phyloP scores from a whole-genome alignment of 305 asterid genomes.

The Fraxinus xanthoxyloides region DNA sequence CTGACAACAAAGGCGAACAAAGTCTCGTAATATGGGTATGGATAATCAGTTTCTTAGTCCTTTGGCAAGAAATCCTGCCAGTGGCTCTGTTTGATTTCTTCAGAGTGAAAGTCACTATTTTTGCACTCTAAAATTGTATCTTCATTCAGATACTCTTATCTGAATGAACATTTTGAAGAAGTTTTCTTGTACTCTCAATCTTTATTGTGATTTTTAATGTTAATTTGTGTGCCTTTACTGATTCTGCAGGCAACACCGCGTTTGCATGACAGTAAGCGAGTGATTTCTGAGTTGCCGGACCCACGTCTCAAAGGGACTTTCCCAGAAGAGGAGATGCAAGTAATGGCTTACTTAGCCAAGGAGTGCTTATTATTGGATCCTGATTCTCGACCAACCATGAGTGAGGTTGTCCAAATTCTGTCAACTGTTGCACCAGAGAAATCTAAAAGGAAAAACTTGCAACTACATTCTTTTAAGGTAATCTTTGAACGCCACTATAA shows the following conservation, averaged over 20 bases:
- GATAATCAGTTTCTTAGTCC: not conserved
- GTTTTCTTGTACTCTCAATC: not conserved
- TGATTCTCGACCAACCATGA: constrained; percentile 90
- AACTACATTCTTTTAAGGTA: constrained; percentile 62
- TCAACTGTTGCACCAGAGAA: constrained; percentile 79
- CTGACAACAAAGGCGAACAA: constrained; percentile 52
- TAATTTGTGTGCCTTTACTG: no score
- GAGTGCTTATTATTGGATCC: constrained; percentile 94
- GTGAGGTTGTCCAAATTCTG: constrained; percentile 88
- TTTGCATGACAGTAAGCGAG: constrained; percentile 71
- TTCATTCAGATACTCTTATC: not conserved
- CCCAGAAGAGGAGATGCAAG: constrained; percentile 87
- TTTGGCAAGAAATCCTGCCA: constrained; percentile 2
- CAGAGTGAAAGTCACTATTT: not conserved
- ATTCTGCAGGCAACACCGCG: constrained; percentile 70
- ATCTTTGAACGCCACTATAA: not conserved
- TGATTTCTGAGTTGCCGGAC: constrained; percentile 77
- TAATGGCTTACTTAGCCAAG: constrained; percentile 91
- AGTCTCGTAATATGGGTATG: constrained; percentile 97
- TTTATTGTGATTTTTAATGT: not conserved
- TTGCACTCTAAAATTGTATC: not conserved
- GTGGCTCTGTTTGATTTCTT: not conserved
- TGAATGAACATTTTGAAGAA: not conserved
- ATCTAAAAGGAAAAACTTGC: constrained; percentile 62
- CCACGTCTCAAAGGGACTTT: constrained; percentile 61